These are phyloP conservation scores for Collybia sp. DNA, from an alignment of 768 basidiomycete genomes.

Conservation along the genomic window DNA sequence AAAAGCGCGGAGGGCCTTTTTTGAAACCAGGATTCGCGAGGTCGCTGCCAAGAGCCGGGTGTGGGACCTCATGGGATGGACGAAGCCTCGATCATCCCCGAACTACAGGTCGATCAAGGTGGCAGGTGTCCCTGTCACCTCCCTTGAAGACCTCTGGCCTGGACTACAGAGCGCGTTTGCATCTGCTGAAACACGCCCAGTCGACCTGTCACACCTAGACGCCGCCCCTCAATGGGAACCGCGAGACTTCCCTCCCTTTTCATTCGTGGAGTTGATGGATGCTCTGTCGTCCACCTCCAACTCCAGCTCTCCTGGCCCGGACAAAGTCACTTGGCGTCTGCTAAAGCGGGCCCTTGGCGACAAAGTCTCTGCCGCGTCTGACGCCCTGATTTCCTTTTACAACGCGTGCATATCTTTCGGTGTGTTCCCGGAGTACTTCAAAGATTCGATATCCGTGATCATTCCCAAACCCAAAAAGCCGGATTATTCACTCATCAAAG, in stretches of 20 bases:
- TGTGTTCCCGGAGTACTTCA: not conserved
- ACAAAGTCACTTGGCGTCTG: not conserved
- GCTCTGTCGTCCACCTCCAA: not conserved
- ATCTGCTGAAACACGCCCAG: not conserved
- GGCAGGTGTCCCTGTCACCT: not conserved
- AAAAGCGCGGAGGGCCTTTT: too few species aligned
- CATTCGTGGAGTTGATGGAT: not conserved
- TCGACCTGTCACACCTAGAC: not conserved
- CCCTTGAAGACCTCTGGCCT: not conserved
- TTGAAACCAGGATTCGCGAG: too few species aligned
- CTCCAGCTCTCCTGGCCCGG: not conserved
- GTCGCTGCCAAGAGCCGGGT: not conserved
- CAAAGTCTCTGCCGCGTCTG: not conserved
- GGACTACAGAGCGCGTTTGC: not conserved
- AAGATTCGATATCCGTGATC: not conserved
- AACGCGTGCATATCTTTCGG: not conserved
- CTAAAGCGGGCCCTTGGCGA: not conserved
- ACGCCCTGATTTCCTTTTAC: not conserved
- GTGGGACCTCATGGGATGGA: conserved; percentile 2
- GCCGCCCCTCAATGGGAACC: not conserved
- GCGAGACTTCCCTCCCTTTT: not conserved
- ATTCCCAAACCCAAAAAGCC: not conserved
- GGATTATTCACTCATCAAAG: not conserved
- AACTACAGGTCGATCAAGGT: not conserved
- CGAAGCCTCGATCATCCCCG: not conserved